Evolutionary conservation across 2,329 filamentous ascomycete genomes (phyloP), one percentile per base, ranked within the genome.

Genomic region (Trichoderma breve): DNA sequence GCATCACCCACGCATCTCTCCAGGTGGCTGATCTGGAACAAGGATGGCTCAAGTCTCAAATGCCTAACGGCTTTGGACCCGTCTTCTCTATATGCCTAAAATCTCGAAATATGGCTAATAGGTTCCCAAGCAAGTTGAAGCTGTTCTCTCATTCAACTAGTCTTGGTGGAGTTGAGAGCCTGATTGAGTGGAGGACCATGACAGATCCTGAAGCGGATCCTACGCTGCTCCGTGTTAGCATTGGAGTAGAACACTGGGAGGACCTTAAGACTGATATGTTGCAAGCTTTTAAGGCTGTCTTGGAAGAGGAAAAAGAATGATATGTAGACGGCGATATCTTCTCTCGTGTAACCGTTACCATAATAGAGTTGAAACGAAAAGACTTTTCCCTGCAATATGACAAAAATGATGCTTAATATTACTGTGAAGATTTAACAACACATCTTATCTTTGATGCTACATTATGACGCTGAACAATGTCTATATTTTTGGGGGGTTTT

Each of bases 171-270:
- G 94, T 98, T 12, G 96, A 98, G 87, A 96, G 93, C 78, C 82
- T 98, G 83, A 95, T 99, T 76, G 96, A 99, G 86, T 99, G 96
- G 96, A 87, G 96, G 72, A 89, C 92, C 58, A 96, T 99, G 93
- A 91, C 90, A 71, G 96, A 99, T 84, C 77, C 82, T 3, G 85
- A 80, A 1, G 90, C 97, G 36, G 93, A 97, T 78, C 88, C 86
- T 77, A 86, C 88, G 72, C 81, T 98, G 79, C 78, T 98, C 80
- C 85, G 96, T 66, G 83, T 99, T 30, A 98, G 95, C 80, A 84
- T 98, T 39, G 96, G 96, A 0, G 87, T 98, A 34, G 96, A 99
- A 84, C 89, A 88, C 61, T 92, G 92, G 86, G 92, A 96, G 81
- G 96, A 98, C 83, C 80, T 98, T 78, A 90, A 87, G 80, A 86